phyloP scores from a whole-genome alignment of 2,329 filamentous ascomycete genomes.

The Cordyceps farinosa region DNA sequence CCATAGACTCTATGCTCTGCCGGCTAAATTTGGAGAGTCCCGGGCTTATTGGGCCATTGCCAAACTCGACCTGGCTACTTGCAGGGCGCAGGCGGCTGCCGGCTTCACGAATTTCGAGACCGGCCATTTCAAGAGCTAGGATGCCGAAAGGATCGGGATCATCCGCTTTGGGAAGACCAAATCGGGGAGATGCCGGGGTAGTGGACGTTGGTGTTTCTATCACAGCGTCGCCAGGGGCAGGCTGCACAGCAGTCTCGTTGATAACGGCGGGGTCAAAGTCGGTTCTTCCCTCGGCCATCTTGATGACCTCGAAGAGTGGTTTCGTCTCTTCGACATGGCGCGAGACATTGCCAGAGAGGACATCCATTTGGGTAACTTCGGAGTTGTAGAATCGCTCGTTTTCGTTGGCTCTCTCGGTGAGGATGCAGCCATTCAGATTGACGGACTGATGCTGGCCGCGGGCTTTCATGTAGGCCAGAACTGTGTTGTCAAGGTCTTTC shows the following conservation, averaged over 20 bases:
- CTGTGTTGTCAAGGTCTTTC: conserved; percentile 51
- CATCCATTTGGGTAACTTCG: conserved; percentile 50
- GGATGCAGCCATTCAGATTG: conserved; percentile 53
- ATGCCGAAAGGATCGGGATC: conserved; percentile 94
- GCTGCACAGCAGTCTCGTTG: conserved; percentile 58
- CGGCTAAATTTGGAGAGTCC: conserved; percentile 56
- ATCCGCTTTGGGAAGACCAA: conserved; percentile 73
- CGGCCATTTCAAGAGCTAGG: conserved; percentile 83
- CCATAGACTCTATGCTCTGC: conserved; percentile 65
- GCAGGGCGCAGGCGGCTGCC: conserved; percentile 65
- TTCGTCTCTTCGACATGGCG: conserved; percentile 52
- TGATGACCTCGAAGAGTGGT: conserved; percentile 75
- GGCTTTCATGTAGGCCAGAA: conserved; percentile 57
- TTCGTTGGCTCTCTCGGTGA: conserved; percentile 55
- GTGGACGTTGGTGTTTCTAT: conserved; percentile 45
- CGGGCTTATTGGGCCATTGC: conserved; percentile 72
- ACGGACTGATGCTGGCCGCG: conserved; percentile 53
- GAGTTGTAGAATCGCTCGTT: conserved; percentile 57
- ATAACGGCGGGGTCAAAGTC: conserved; percentile 69
- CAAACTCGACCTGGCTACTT: conserved; percentile 80
- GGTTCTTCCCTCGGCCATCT: conserved; percentile 77
- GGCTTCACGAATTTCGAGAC: conserved; percentile 87
- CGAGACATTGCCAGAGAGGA: conserved; percentile 54
- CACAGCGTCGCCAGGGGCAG: conserved; percentile 71
- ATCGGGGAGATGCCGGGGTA: conserved; percentile 44